phyloP scores from a whole-genome alignment of 2,329 filamentous ascomycete species.

The Talaromyces sp. region DNA sequence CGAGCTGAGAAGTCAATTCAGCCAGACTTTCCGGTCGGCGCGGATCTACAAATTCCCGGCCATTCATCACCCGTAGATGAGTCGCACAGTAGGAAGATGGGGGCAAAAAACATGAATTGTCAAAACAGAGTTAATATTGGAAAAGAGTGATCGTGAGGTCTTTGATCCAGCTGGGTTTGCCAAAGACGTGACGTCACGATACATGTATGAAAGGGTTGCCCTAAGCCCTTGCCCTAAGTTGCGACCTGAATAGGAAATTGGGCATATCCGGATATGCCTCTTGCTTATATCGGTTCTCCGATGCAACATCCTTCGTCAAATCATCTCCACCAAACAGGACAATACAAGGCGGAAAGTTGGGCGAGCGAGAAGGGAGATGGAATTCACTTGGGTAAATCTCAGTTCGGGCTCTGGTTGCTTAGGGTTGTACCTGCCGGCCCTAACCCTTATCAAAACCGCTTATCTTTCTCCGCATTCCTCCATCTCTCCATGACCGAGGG shows the following conservation, averaged over 20 bases:
- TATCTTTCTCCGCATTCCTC: slow-evolving; percentile 3
- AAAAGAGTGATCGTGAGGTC: neutral
- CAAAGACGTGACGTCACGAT: neutral
- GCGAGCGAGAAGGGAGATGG: neutral
- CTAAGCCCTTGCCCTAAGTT: neutral
- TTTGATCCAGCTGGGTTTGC: neutral
- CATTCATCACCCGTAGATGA: neutral
- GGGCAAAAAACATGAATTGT: neutral
- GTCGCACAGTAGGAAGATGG: neutral
- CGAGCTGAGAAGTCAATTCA: neutral
- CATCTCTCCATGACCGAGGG: neutral
- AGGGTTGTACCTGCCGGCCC: neutral
- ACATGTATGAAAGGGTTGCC: neutral
- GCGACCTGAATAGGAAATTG: neutral
- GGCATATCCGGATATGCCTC: neutral
- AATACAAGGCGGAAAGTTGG: neutral
- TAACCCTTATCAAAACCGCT: neutral
- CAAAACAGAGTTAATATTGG: neutral
- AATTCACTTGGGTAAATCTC: neutral
- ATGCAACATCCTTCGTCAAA: neutral
- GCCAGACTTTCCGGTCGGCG: neutral
- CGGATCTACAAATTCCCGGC: neutral
- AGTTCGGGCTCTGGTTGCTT: neutral
- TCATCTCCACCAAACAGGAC: neutral
- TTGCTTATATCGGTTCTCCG: neutral